Conservation (phyloP, 225 moss, liverwort and hornwort species). For the Neckera pumila region DNA sequence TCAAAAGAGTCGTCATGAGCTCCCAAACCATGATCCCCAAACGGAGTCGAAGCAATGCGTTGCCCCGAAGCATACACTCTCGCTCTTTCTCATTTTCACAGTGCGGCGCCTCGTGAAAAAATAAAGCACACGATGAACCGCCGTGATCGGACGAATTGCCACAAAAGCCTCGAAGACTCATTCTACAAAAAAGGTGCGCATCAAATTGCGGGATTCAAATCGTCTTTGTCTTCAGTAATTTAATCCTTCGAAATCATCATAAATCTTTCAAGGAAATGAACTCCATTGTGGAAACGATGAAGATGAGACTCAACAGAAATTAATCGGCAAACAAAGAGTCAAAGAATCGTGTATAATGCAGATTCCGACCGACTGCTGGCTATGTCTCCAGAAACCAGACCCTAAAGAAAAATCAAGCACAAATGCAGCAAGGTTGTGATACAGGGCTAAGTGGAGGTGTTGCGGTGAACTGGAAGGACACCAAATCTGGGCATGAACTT, state of each 20-base stretch:
- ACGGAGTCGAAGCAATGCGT: not conserved
- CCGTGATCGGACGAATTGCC: not conserved
- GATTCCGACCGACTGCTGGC: not conserved
- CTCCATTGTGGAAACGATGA: not conserved
- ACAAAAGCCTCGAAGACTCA: not conserved
- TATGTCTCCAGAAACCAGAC: not conserved
- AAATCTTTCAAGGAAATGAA: no score
- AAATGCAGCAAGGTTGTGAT: no score
- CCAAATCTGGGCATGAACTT: not conserved
- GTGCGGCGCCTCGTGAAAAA: not conserved
- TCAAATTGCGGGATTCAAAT: not conserved
- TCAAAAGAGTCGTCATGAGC: not conserved
- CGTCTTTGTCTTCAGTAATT: not conserved
- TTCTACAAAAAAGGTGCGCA: not conserved
- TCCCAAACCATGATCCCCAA: not conserved
- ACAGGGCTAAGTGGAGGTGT: not conserved
- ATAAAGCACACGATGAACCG: not conserved
- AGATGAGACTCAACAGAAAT: not conserved
- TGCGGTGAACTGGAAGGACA: not conserved
- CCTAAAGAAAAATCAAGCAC: not conserved
- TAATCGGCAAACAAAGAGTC: not conserved
- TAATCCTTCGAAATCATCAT: not conserved
- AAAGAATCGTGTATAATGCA: not conserved
- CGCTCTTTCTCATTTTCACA: constrained; percentile 4
- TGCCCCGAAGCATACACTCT: not conserved